Evolutionary conservation across 768 basidiomycete genomes (phyloP).

Genomic region (Kwoniella sp.): DNA sequence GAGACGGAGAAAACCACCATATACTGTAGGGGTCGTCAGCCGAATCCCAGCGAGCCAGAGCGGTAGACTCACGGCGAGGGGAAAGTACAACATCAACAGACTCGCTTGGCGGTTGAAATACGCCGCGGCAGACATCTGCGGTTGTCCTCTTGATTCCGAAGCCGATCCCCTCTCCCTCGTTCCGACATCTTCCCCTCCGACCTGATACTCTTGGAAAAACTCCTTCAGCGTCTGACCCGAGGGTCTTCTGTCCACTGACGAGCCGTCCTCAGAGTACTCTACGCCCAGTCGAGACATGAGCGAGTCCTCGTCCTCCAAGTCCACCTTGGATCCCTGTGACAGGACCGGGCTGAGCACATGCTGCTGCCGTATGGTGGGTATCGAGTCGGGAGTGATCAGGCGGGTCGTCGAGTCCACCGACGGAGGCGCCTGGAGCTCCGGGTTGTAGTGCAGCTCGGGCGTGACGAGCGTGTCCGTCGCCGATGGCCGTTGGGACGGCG

Average conservation of each 20-base stretch:
- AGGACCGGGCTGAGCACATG: constrained; percentile 14
- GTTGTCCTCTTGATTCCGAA: constrained; percentile 3
- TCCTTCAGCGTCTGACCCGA: constrained; percentile 36
- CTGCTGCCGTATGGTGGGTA: constrained; percentile 4
- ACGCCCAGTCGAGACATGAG: neutral
- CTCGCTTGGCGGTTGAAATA: constrained; percentile 50
- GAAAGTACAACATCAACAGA: constrained; percentile 49
- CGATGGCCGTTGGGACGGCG: constrained; percentile 4
- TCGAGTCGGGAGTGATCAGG: neutral
- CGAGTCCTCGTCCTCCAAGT: neutral
- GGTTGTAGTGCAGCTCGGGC: constrained; percentile 9
- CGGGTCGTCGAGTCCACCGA: constrained; percentile 9
- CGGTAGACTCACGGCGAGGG: constrained; percentile 40
- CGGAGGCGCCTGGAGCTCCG: neutral
- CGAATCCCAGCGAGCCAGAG: neutral
- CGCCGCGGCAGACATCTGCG: constrained; percentile 39
- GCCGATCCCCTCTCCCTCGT: constrained; percentile 6
- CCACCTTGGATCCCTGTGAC: constrained; percentile 13
- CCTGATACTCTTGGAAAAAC: constrained; percentile 42
- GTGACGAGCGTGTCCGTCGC: constrained; percentile 15
- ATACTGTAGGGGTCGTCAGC: constrained; percentile 24
- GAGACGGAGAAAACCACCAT: constrained; percentile 45
- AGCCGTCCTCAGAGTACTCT: neutral
- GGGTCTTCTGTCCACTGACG: constrained; percentile 1
- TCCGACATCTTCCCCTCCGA: constrained; percentile 4